Percentiles rank a stretch among this genome's conserved stretches.
Conservation (phyloP, 1,139 yeast genomes). For the Pichia sp. region DNA sequence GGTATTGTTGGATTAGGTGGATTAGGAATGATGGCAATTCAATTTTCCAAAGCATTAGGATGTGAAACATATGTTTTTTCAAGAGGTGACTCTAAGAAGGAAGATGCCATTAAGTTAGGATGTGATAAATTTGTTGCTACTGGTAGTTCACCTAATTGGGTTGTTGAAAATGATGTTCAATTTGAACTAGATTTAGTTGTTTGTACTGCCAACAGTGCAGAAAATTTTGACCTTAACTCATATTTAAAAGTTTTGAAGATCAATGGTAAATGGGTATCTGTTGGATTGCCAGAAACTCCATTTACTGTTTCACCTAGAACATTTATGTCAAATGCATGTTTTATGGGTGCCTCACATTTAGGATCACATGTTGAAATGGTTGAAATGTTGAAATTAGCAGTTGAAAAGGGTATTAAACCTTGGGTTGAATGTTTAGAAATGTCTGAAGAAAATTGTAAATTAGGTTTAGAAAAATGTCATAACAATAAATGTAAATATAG, state of each 20-base stretch:
- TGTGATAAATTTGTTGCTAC: constrained; percentile 50
- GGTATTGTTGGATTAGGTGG: constrained; percentile 58
- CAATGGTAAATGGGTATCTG: constrained; percentile 46
- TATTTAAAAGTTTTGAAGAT: constrained; percentile 35
- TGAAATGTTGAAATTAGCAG: constrained; percentile 50
- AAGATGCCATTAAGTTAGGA: constrained; percentile 47
- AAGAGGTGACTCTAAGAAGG: constrained; percentile 42
- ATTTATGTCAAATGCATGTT: constrained; percentile 34
- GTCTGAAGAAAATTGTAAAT: constrained; percentile 41
- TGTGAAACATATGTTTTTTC: constrained; percentile 52
- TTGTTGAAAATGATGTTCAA: constrained; percentile 16
- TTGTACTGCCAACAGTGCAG: constrained; percentile 45
- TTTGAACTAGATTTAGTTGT: constrained; percentile 41
- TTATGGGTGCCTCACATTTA: constrained; percentile 38
- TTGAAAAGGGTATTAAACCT: constrained; percentile 44
- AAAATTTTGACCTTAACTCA: constrained; percentile 33
- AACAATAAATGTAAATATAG: constrained; percentile 57
- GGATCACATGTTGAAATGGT: constrained; percentile 46
- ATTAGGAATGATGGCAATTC: constrained; percentile 53
- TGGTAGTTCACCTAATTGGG: constrained; percentile 37
- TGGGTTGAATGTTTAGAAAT: constrained; percentile 55
- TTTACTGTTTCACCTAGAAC: constrained; percentile 31
- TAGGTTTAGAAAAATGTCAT: constrained; percentile 45
- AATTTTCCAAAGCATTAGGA: constrained; percentile 51
- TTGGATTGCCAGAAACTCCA: constrained; percentile 44